Base-by-base conservation (phyloP, 2,329 filamentous ascomycete genomes). In the Exophiala dermatitidis region DNA sequence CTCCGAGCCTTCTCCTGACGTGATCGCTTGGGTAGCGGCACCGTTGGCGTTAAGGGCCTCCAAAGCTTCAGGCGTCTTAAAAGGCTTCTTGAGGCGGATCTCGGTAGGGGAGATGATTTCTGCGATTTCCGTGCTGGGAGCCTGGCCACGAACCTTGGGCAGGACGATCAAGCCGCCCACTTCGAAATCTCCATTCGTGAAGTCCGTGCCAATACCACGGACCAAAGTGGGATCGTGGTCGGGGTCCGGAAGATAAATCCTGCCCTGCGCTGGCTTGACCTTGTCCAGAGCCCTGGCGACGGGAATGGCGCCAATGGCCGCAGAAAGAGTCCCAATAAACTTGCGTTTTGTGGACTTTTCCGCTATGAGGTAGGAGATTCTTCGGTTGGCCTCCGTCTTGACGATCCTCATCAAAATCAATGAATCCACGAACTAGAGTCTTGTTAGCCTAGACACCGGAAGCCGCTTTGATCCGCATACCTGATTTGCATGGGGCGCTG, bases 401-500 rank as follows among this genome's bases (percentile, higher is more conserved):
- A 97, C 81, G 9, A 90, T 89, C 60, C 90, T 85, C 81, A 95
- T 94, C 48, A 98, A 80, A 62, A 97, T 86, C 48, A 98, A 79
- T 50, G 90, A 91, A 66, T 98, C 93, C 67, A 97, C 90, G 63
- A 98, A 98, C 85, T 95, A 46, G 33, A 10, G 31, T 4, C 42
- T 65, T 43, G 59, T 49, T n/a, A 31, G 12, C 38, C 19, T 28
- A 5, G 4, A 10, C 9, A 5, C 38, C 3, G 3, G 9, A 41
- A 26, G 5, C 3, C 6, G 38, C 12, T 9, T 4, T 41, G n/a
- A 6, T 32, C 19, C 19, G 7, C 77, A 56, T 72, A 89, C 86
- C 80, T 93, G 89, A 69, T 98, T 98, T 56, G 91, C 91, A 76
- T 98, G 93, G 61, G 93, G 93, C 50, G 91, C 93, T 42, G 90